phyloP scores from a whole-genome alignment of 495 filamentous ascomycete species.

The Aspergillus homomorphus region DNA sequence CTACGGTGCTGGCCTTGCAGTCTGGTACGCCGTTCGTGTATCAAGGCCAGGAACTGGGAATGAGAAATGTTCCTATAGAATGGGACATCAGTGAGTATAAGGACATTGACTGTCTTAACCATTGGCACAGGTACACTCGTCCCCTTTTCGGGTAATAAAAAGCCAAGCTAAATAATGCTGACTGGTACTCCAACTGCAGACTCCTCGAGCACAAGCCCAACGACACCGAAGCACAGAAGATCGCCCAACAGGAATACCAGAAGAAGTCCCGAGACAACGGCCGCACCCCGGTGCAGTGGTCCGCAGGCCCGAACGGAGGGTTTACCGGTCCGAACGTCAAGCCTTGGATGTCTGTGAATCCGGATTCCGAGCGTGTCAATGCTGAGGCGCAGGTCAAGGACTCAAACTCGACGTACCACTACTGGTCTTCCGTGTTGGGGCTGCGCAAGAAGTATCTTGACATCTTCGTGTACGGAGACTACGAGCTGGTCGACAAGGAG shows the following conservation, averaged over 20 bases:
- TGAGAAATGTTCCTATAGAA: slow-evolving; percentile 62
- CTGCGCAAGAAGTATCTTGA: slow-evolving; percentile 54
- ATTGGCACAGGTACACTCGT: slow-evolving; percentile 49
- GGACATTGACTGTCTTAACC: slow-evolving; percentile 67
- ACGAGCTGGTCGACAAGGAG: slow-evolving; percentile 44
- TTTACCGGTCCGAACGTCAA: slow-evolving; percentile 49
- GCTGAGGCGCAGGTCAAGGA: slow-evolving; percentile 47
- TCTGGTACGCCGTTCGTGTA: slow-evolving; percentile 71
- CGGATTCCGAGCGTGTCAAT: slow-evolving; percentile 49
- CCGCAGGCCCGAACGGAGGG: slow-evolving; percentile 44
- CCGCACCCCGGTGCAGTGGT: slow-evolving; percentile 57
- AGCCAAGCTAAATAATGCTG: background rate
- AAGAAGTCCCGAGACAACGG: slow-evolving; percentile 55
- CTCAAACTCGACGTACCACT: slow-evolving; percentile 46
- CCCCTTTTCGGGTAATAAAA: background rate
- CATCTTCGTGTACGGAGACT: slow-evolving; percentile 61
- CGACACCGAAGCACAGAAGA: slow-evolving; percentile 32
- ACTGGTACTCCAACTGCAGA: slow-evolving; percentile 18
- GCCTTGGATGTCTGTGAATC: slow-evolving; percentile 63
- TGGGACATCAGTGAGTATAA: slow-evolving; percentile 70
- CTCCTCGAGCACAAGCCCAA: slow-evolving; percentile 33
- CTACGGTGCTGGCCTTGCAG: slow-evolving; percentile 54
- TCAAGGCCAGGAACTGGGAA: slow-evolving; percentile 75
- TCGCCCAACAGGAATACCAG: slow-evolving; percentile 41
- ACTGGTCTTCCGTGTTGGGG: slow-evolving; percentile 51